Base-by-base conservation (phyloP, 148 eudicot species). In the Chenopodium formosanum region DNA sequence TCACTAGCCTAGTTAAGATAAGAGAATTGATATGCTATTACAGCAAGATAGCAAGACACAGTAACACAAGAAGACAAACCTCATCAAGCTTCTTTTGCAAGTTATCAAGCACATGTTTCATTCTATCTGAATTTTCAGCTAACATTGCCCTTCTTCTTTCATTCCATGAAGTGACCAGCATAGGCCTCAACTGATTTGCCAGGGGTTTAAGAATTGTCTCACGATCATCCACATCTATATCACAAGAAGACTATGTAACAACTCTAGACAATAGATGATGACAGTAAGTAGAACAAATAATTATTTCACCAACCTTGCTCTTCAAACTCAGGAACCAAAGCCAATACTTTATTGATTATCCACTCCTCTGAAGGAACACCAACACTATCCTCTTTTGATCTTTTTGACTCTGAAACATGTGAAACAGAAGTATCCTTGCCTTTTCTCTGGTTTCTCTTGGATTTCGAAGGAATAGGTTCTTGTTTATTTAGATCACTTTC, bases 1-100 rank as follows among this genome's bases (percentile, higher is more conserved):
- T n/a, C 63, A 10, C 67, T 31, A 81, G 23, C 50, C 10, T 75
- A 73, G 25, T 53, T 9, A 22, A 60, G 22, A 67, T 72, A 31
- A 62, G 23, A 67, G 8, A 40, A 0, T 0, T 56, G 1, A 56
- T 4, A 56, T 12, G 19, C 62, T 56, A 3, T 72, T 65, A 63
- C 63, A 84, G 44, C 58, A 70, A 84, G 25, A 46, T 4, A 64
- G 22, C 58, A 62, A 84, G 25, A 46, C 3, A 64, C 34, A 80
- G 25, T n/a, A 1, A 64, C 34, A 74, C 50, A 63, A 48, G 29
- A 53, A 19, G 27, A 80, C 86, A 87, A 80, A 94, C 99, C 97
- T 96, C 99, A 80, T 96, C 99, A 88, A 94, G 87, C 78, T 90
- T 96, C 78, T 85, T 90, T 71, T 96, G 99, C 84, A 96, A 72